Evolutionary conservation across 768 basidiomycete genomes (phyloP).

Genomic region (Grammothele lineata): DNA sequence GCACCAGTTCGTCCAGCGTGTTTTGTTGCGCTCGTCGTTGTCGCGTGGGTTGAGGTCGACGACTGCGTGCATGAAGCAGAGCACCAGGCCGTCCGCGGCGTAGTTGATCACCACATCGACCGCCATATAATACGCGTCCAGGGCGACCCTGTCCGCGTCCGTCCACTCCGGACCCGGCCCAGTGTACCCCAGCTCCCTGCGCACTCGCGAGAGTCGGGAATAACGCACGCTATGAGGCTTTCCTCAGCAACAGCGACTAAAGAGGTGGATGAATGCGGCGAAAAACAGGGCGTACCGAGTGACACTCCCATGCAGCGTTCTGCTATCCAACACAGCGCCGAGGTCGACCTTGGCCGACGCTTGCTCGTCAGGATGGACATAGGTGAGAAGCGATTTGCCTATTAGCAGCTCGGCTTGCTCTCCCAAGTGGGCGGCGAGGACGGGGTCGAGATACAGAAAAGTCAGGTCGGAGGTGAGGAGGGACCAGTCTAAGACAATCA

Average conservation of each 20-base stretch:
- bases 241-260: conserved; percentile 17
- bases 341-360: conserved; percentile 71
- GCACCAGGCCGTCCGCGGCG: conserved; percentile 81
- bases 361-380: conserved; percentile 84
- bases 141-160: conserved; percentile 63
- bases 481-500: conserved; percentile 62
- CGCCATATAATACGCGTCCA: conserved; percentile 76
- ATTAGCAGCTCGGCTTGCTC: conserved; percentile 66
- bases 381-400: conserved; percentile 66
- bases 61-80: conserved; percentile 86
- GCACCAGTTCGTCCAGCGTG: conserved; percentile 86
- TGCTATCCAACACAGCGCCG: conserved; percentile 64
- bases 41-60: conserved; percentile 67
- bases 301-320: conserved; percentile 79
- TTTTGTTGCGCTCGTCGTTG: conserved; percentile 72
- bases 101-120: conserved; percentile 89
- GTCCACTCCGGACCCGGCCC: conserved; percentile 52
- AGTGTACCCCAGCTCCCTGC: conserved; percentile 64
- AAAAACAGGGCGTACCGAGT: conserved; percentile 49
- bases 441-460: conserved; percentile 83
- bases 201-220: conserved; percentile 70
- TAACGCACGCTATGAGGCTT: conserved; percentile 59
- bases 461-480: conserved; percentile 70
- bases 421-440: conserved; percentile 66
- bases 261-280: conserved; percentile 17